Evolutionary conservation across 768 basidiomycete species (phyloP).

Genomic region (Kwoniella sp.): DNA sequence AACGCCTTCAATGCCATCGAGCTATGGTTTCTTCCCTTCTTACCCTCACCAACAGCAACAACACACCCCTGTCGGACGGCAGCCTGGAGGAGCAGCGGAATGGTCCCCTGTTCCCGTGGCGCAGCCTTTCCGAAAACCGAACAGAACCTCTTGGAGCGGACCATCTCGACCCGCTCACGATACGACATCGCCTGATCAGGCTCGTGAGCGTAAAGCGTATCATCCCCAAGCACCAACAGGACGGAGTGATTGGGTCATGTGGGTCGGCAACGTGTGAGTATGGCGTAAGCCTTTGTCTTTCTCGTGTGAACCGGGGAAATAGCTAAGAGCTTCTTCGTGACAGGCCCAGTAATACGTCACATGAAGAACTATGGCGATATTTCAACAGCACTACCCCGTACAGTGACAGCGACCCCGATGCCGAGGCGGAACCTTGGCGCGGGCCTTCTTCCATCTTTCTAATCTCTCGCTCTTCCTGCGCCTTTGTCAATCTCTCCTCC

Average conservation of each 20-base stretch:
- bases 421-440: slow-evolving; percentile 44
- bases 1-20: slow-evolving; percentile 14
- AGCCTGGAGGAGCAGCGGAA: neutral
- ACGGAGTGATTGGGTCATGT: slow-evolving; percentile 92
- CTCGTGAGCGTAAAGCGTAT: slow-evolving; percentile 48
- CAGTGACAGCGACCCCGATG: slow-evolving; percentile 16
- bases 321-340: neutral
- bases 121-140: slow-evolving; percentile 2
- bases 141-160: slow-evolving; percentile 34
- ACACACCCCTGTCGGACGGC: neutral
- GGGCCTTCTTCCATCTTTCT: slow-evolving; percentile 86
- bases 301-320: too few relatives aligned
- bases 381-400: slow-evolving; percentile 62
- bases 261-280: slow-evolving; percentile 80
- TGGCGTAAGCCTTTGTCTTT: too few relatives aligned
- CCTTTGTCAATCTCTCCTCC: slow-evolving; percentile 83
- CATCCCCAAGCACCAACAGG: slow-evolving; percentile 59
- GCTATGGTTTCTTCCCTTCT: slow-evolving; percentile 13
- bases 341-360: slow-evolving; percentile 66
- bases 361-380: slow-evolving; percentile 83
- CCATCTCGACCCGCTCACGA: slow-evolving; percentile 17
- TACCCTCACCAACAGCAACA: slow-evolving; percentile 13
- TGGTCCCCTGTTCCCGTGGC: slow-evolving; percentile 4
- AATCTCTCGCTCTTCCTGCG: slow-evolving; percentile 91
- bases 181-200: slow-evolving; percentile 16